Evolutionary conservation across 2,329 filamentous ascomycete genomes (phyloP), one percentile per base, ranked within the genome.

Genomic region (Fusarium sp.): DNA sequence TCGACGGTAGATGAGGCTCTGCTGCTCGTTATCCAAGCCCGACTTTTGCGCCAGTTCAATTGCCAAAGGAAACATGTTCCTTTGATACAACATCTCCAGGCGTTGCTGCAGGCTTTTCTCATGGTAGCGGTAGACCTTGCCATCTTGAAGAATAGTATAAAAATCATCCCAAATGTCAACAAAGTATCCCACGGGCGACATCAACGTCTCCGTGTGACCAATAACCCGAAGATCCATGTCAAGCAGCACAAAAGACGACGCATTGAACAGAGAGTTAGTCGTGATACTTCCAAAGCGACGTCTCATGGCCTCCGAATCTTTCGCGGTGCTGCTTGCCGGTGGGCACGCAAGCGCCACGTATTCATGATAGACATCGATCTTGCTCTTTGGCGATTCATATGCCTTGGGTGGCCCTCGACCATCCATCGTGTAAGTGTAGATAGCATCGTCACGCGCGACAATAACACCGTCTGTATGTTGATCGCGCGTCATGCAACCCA

Each of bases 401-500:
- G 93, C 93, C 75, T 91, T 93, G 36, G 92, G 94, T 1, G 92
- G 89, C 0, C 93, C 93, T 56, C 93, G 86, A 0, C 94, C 94
- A 55, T 95, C 90, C 1, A 90, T 78, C 0, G 89, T 91, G 76
- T 98, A 99, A 56, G 92, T 93, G 77, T 98, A 98, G 49, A 99
- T 90, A 8, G 94, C 95, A 82, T 99, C 96, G 67, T 97, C 92
- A 58, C 95, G 83, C 1, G 90, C 95, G n/a, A 99, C 89, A 4
- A 99, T 85, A 17, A 99, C 88, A 64, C 97, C 92, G 6, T 90
- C 92, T 0, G 88, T 90, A 60, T 85, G 83, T 58, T 84, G 86
- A 73, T 97, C 92, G 11, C 94, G 82, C 0, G 92, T 91, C 92
- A 99, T 97, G 75, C 96, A 99, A 1, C 93, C 93, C n/a, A 96